Conservation (phyloP, 345 rosid species). For the Carallia pectinifolia region DNA sequence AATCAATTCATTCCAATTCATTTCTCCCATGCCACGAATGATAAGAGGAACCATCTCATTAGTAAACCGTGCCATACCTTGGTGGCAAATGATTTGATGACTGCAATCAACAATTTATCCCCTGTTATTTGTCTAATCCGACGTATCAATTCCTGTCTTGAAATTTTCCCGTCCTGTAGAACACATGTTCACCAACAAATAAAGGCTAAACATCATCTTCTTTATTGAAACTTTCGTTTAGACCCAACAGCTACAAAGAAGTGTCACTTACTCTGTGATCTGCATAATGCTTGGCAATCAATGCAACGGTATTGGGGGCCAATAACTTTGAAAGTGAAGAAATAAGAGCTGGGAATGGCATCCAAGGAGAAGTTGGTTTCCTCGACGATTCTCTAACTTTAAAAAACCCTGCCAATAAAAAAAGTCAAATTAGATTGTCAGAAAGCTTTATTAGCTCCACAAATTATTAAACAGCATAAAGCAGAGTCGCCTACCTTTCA, state of each 20-base stretch:
- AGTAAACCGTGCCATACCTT: constrained; percentile 31
- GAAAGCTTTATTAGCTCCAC: neutral
- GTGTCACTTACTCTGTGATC: constrained; percentile 45
- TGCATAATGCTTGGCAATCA: constrained; percentile 49
- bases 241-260: neutral
- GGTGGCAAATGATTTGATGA: constrained; percentile 55
- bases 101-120: constrained; percentile 60
- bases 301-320: constrained; percentile 34
- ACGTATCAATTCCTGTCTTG: constrained; percentile 55
- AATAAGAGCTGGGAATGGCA: constrained; percentile 64
- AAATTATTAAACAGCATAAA: neutral
- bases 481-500: constrained; percentile 35
- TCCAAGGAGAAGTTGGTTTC: constrained; percentile 69
- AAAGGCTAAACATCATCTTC: neutral
- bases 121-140: constrained; percentile 63
- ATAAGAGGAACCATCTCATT: neutral
- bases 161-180: constrained; percentile 62
- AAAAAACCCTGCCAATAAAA: constrained; percentile 27
- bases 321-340: constrained; percentile 55
- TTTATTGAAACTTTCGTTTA: neutral
- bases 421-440: constrained; percentile 5
- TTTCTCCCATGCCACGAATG: neutral
- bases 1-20: neutral
- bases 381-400: constrained; percentile 26
- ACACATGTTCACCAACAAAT: neutral